phyloP scores from a whole-genome alignment of 2,329 filamentous ascomycete species.

The Ophioceras dolichostomum region DNA sequence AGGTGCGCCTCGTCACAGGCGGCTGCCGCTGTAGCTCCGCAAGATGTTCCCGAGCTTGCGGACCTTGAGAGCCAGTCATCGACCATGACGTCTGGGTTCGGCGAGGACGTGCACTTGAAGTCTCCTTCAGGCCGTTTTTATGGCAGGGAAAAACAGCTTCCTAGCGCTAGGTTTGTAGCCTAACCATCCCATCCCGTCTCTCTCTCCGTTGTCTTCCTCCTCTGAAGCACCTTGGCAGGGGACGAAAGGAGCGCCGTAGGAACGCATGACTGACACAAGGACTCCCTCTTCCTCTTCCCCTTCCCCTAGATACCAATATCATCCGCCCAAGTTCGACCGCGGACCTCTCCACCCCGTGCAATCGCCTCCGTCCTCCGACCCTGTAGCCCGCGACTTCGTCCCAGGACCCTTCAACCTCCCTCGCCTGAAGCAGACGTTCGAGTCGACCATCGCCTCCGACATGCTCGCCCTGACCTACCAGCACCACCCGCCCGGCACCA shows the following conservation, averaged over 20 bases:
- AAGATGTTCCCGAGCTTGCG: slow-evolving; percentile 18
- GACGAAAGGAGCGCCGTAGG: no score
- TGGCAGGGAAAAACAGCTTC: slow-evolving; percentile 25
- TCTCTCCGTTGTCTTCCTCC: no score
- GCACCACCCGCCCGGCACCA: slow-evolving; percentile 70
- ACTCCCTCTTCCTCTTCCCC: no score
- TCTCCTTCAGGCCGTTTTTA: slow-evolving; percentile 24
- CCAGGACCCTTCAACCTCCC: slow-evolving; percentile 86
- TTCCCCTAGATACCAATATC: slow-evolving; percentile 92
- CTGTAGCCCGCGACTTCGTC: slow-evolving; percentile 74
- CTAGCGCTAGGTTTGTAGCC: slow-evolving; percentile 31
- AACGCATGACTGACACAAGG: no score
- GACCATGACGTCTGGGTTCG: slow-evolving; percentile 28
- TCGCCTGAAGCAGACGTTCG: slow-evolving; percentile 80
- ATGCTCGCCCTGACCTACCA: slow-evolving; percentile 81
- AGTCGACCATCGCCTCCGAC: slow-evolving; percentile 75
- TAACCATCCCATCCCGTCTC: slow-evolving; percentile 4
- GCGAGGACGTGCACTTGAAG: slow-evolving; percentile 22
- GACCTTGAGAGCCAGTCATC: slow-evolving; percentile 41
- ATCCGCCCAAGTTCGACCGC: slow-evolving; percentile 87
- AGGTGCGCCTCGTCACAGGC: slow-evolving; percentile 36
- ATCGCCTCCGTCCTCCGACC: slow-evolving; percentile 75
- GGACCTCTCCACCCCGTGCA: slow-evolving; percentile 89
- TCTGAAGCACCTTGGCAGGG: no score
- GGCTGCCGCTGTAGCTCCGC: slow-evolving; percentile 8